Evolutionary conservation across 495 filamentous ascomycete genomes (phyloP).

Genomic region (Penicillium angulare): DNA sequence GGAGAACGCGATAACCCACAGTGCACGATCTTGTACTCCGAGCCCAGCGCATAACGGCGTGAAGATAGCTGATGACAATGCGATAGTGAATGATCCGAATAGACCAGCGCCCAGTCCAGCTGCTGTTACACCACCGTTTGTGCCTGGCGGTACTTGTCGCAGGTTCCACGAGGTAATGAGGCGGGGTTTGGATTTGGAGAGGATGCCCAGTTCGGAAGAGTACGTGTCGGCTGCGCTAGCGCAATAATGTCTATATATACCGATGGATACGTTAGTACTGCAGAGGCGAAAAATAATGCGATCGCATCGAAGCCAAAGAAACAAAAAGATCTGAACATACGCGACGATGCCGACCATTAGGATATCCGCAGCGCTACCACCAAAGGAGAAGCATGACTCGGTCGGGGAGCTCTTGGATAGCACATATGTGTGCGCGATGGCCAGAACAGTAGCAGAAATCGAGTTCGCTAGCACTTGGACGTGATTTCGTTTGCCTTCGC

Average conservation of each 20-base stretch:
- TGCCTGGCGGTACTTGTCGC: conserved; percentile 77
- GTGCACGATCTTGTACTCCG: conserved; percentile 44
- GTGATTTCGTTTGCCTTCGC: conserved; percentile 78
- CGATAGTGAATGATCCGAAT: conserved; percentile 71
- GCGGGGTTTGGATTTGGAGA: conserved; percentile 70
- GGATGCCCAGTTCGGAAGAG: conserved; percentile 91
- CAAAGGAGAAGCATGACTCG: conserved; percentile 37
- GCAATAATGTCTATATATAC: conserved; percentile 67
- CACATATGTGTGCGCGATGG: conserved; percentile 67
- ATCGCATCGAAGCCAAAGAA: conserved; percentile 9
- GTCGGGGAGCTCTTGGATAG: conserved; percentile 31
- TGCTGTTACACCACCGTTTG: conserved; percentile 85
- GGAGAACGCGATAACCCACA: conserved; percentile 60
- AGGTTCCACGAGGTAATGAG: conserved; percentile 82
- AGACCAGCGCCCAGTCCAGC: conserved; percentile 71
- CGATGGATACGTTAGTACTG: not conserved
- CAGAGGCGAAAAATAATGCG: not conserved
- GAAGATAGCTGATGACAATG: conserved; percentile 59
- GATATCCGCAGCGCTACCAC: conserved; percentile 41
- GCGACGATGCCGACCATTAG: conserved; percentile 57
- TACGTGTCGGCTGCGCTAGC: conserved; percentile 92
- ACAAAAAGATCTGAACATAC: conserved; percentile 15
- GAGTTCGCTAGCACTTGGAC: conserved; percentile 93
- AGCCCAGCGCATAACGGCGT: conserved; percentile 63
- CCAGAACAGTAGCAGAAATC: conserved; percentile 68